Base-by-base conservation (phyloP, 2,329 filamentous ascomycete species). In the Aspergillus chevalieri region DNA sequence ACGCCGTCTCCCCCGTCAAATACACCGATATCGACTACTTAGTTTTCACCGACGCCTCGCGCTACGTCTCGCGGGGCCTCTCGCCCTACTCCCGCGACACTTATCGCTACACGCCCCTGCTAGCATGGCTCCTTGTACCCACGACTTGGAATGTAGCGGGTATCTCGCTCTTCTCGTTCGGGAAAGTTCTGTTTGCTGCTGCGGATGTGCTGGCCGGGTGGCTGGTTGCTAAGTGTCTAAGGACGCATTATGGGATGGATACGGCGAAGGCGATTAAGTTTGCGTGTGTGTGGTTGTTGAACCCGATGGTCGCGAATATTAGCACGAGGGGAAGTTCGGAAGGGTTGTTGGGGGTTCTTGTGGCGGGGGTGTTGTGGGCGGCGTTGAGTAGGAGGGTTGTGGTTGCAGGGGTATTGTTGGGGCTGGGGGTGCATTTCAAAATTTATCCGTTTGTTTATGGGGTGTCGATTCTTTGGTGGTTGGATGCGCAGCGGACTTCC, bases 1-100 rank as follows among this genome's bases (percentile, higher is more conserved):
- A 98, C 72, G 85, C 89, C 52, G 79, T 91, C 72, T 94, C 90
- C 6, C 85, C 92, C 12, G 74, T 98, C 65, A 97, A 97, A 73
- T 98, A 97, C 76, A 98, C 93, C 46, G 93, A 98, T 72, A 96
- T 98, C 62, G 93, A 98, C 77, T 98, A 98, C 72, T 84, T 90
- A 57, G 93, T 98, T 68, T 98, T 98, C 76, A 97, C 93, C 44
- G 92, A 97, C 68, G 93, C 93, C 22, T 83, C 93, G 2, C 86
- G 87, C 56, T 92, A 87, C 69, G 74, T 89, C 41, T 73, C 84
- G 3, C 74, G 71, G n/a, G 81, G 81, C 3, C 72, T 74, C 43
- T 88, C 87, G 0, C 93, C 93, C 1, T 98, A 98, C 68, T 79
- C 81, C 38, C 83, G 93, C 47, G 92, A 93, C 64, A 98, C 93